phyloP scores from a whole-genome alignment of 2,329 filamentous ascomycete species.

The Colletotrichum sp. region DNA sequence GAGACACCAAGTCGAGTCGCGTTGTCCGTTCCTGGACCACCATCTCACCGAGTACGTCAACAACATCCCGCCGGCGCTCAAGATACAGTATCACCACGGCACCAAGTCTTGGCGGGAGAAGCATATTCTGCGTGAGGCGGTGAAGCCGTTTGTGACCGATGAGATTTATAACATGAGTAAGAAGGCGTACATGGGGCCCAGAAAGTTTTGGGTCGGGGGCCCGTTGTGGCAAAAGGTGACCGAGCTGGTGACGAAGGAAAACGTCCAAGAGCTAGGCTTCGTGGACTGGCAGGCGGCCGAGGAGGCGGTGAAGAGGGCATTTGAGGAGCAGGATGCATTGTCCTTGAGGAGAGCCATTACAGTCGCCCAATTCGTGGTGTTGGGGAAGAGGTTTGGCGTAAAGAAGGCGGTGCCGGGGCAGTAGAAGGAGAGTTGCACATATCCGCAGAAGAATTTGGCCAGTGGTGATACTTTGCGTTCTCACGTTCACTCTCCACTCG shows the following conservation, averaged over 20 bases:
- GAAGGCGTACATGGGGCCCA: conserved; percentile 34
- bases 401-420: not conserved
- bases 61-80: not conserved
- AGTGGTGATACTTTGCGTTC: too few relatives aligned
- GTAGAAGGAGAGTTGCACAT: too few relatives aligned
- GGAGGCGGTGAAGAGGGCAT: not conserved
- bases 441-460: too few relatives aligned
- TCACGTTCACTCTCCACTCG: too few relatives aligned
- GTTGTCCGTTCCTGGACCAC: conserved; percentile 38
- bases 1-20: conserved; percentile 36
- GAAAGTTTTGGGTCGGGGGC: not conserved
- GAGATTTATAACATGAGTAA: conserved; percentile 50
- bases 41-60: conserved; percentile 29
- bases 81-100: not conserved
- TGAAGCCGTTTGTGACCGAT: conserved; percentile 39
- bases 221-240: not conserved
- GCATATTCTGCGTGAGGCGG: conserved; percentile 52
- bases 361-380: not conserved
- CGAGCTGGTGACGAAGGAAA: too few relatives aligned
- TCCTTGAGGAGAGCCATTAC: not conserved
- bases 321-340: not conserved
- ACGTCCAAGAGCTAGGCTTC: not conserved
- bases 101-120: conserved; percentile 43
- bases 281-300: not conserved
- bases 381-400: not conserved